Conservation (phyloP, 176 grass and related monocot species). For the Melocanna baccifera region DNA sequence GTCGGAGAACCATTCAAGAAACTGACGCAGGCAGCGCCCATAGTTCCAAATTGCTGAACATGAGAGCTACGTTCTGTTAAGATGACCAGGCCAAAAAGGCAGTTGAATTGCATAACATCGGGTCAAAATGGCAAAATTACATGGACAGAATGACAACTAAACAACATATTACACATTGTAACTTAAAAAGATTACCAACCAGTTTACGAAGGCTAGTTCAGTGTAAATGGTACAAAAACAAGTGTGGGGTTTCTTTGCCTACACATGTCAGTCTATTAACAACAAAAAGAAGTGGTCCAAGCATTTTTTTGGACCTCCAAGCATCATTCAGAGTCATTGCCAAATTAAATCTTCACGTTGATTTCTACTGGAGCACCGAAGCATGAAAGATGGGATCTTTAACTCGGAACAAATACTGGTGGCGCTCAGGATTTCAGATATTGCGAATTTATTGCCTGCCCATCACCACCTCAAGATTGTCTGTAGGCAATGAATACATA, state of each 20-base stretch:
- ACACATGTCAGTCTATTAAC: slow-evolving; percentile 28
- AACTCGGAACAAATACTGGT: background rate
- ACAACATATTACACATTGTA: background rate
- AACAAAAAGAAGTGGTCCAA: background rate
- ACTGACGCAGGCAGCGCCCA: background rate
- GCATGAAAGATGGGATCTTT: background rate
- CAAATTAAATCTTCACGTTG: background rate
- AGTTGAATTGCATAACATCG: background rate
- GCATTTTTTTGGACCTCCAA: background rate
- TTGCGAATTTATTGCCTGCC: slow-evolving; percentile 14
- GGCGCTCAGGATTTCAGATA: background rate
- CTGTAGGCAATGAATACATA: slow-evolving; percentile 3
- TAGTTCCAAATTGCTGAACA: background rate
- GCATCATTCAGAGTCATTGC: background rate
- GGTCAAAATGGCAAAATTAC: background rate
- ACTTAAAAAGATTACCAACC: background rate
- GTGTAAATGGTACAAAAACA: slow-evolving; percentile 4
- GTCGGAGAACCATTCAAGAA: slow-evolving; percentile 8
- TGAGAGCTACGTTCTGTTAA: background rate
- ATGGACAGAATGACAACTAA: background rate
- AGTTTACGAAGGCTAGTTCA: slow-evolving; percentile 1
- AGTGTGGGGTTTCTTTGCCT: background rate
- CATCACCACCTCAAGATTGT: slow-evolving; percentile 1
- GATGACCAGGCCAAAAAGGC: background rate
- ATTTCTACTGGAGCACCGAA: slow-evolving; percentile 3